Evolutionary conservation across 257 asterid genomes (phyloP), one percentile per base, ranked within the genome.

Genomic region (Primulina tabacum): DNA sequence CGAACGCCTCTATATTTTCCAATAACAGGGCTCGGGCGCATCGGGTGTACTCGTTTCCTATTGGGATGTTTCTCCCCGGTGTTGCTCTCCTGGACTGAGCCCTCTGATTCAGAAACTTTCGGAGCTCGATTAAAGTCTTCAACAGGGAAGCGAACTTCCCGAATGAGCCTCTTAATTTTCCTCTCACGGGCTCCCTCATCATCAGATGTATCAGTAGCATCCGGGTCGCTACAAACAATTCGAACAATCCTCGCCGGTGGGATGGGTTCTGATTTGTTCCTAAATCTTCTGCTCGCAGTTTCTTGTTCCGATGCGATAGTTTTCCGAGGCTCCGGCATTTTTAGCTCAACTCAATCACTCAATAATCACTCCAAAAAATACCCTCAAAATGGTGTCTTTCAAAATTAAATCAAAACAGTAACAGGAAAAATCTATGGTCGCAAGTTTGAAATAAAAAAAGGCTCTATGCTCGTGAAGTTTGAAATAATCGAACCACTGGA

Each of bases 201-300:
- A 62, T 84, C 94, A 0, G 98, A 90, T 0, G 94, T 84, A 74
- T 93, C 98, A 16, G 98, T 92, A 8, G 97, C 98, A 78, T 90
- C 84, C 14, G 98, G 98, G 64, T 92, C 98, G 4, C 72, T 20
- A 65, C 83, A 90, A 43, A 88, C 73, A 2, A 92, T 81, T 50
- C 93, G 81, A 53, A 92, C 75, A 62, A 69, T 87, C 58, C 84
- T 75, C 84, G 78, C 71, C 40, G 81, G 78, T 64, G 55, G 64
- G 9, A 68, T 1, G 64, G 71, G 16, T 37, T 82, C 81, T 8
- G 74, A 67, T 62, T 58, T 67, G 6, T 12, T 10, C 60, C 80
- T 80, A 0, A 69, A 50, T 35, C 76, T 89, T 67, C 77, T 81
- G 40, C 24, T 60, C 5, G 40, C 35, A 11, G 57, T 60, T 24